Evolutionary conservation across 805 yeast species (phyloP), one percentile per base, ranked within the genome.

Genomic region (Gaillardinia entomophila): DNA sequence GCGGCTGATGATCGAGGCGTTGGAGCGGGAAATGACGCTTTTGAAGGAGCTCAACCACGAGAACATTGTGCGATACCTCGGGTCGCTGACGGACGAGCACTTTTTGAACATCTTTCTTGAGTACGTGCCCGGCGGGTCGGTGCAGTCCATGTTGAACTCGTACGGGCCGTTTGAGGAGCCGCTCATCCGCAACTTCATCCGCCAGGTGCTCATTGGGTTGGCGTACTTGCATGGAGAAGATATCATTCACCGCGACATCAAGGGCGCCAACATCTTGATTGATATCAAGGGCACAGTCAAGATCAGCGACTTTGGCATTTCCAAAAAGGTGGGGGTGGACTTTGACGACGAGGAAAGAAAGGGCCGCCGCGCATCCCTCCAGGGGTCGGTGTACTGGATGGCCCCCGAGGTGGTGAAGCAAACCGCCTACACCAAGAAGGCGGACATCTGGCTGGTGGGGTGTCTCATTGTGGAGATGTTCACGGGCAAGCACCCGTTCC

Each of bases 341-440:
- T 41, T 41, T 12, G 55, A 49, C 25, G 53, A 48, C 28, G 60
- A 55, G 25, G 48, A 46, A 17, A 48, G 42, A 27, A 41, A 32
- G 12, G 26, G 32, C 15, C 56, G 68, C 34, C 73, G 97, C 27
- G 89, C 85, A 2, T 87, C 96, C 0, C 61, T 87, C 33, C 97
- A 90, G 57, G 98, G 98, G 0, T 86, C 96, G 16, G 68, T 90
- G 0, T 92, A 82, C 52, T 92, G 98, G 97, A 92, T 92, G 98
- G 97, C 98, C 0, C 98, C 98, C 0, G 98, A 92, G 54, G 97
- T 92, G 6, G 97, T 92, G 12, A 86, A 88, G 48, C 97, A 89
- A 51, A 80, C 85, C 2, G 85, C 88, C 0, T 85, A 90, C 33
- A 90, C 97, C 1, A 79, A 82, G 24, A 87, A 86, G 56, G 95